Base-by-base conservation (phyloP, 768 basidiomycete species). In the Chlorophyllum brunneum region DNA sequence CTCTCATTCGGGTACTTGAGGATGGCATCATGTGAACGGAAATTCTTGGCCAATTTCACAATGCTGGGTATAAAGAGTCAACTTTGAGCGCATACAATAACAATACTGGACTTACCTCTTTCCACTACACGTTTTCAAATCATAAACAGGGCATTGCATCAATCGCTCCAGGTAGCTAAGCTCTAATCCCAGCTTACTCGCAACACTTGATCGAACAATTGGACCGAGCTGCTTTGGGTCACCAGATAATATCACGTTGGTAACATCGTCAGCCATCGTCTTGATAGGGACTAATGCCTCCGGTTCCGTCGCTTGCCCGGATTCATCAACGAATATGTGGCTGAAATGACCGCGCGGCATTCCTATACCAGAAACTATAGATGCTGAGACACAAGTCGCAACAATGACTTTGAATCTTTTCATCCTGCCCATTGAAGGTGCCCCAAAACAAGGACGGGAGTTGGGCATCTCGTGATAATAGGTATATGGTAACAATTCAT, bases 151-250 rank as follows among this genome's bases (percentile, higher is more conserved):
- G 7, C 24, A 26, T 11, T 8, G 5, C 80, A 82, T 82, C 27
- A 83, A 59, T 7, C 86, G 69, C 58, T 86, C 83, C 18, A 89
- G 62, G 54, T 79, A 87, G 56, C 84, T 86, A 18, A 58, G 71
- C 55, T 79, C 78, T 2, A 88, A 62, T 0, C 82, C 83, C 2
- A 88, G 67, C 29, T 71, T 69, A 15, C 76, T 67, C 3, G 85
- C 86, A 38, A 85, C 69, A 1, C 56, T 56, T 0, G 85, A 86
- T 1, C 79, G 74, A 40, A 88, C 76, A 51, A 87, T 80, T 0
- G 86, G 86, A 0, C 86, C 85, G 11, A 88, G 71, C 59, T 88
- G 86, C 64, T 82, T 84, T 0, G 80, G 85, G 58, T 89, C 86
- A 0, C 86, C 86, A 1, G 83, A 79, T 0, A 89, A 69, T 2